These are phyloP conservation scores for Pyropia haitanensis DNA, from an alignment of 23 red algal species.

Conservation along the genomic window DNA sequence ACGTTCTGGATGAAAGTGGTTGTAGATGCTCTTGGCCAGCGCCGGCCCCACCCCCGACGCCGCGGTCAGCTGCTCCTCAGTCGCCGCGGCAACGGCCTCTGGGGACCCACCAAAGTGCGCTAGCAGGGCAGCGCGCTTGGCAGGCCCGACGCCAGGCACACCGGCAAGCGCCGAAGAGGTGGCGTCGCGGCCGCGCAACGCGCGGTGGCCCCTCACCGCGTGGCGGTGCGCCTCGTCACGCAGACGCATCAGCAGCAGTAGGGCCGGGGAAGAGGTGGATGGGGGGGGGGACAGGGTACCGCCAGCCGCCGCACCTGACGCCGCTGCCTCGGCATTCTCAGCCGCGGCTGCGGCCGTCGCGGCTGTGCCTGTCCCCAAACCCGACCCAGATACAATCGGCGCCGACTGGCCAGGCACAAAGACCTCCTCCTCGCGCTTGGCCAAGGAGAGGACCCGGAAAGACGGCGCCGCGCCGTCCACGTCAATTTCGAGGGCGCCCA, in stretches of 20 bases:
- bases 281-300: too few species aligned
- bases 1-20: constrained; percentile 14
- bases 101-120: constrained; percentile 36
- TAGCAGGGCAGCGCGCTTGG: constrained; percentile 19
- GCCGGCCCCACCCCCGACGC: constrained; percentile 30
- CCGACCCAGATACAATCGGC: constrained; percentile 5
- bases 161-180: constrained; percentile 31
- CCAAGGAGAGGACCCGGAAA: constrained; percentile 17
- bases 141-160: constrained; percentile 33
- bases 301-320: too few species aligned
- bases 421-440: constrained; percentile 53
- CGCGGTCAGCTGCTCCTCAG: constrained; percentile 10
- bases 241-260: constrained; percentile 25
- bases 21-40: constrained; percentile 25
- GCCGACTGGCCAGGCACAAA: constrained; percentile 4
- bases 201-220: constrained; percentile 37
- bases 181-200: constrained; percentile 15
- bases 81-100: constrained; percentile 35
- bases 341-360: too few species aligned
- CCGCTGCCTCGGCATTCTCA: too few species aligned
- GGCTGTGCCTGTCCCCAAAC: neutral
- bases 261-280: too few species aligned
- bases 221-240: constrained; percentile 69
- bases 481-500: neutral
- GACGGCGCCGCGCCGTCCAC: neutral